phyloP scores from a whole-genome alignment of 345 rosid genomes.

The Excoecaria cochinchinensis region DNA sequence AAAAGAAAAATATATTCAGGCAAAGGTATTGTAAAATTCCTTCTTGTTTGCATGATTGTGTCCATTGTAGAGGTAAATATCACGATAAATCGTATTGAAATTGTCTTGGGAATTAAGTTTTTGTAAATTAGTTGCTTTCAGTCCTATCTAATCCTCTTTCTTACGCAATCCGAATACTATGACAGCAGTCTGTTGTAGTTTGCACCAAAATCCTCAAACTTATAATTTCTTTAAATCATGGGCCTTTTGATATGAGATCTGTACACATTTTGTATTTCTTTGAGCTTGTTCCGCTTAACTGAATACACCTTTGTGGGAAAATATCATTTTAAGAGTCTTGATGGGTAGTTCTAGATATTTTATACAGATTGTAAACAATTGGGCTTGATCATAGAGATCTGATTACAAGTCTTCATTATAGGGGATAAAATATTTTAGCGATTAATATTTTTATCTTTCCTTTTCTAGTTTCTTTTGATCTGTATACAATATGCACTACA shows the following conservation, averaged over 20 bases:
- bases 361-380: no score
- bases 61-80: background rate
- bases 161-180: background rate
- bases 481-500: no score
- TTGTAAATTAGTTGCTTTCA: background rate
- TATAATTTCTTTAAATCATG: background rate
- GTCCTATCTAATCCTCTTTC: background rate
- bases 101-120: background rate
- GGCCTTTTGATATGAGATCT: background rate
- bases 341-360: no score
- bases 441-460: no score
- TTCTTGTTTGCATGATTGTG: background rate
- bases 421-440: no score
- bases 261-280: background rate
- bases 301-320: background rate
- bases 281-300: background rate
- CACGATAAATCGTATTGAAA: background rate
- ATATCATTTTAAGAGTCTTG: no score
- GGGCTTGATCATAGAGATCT: no score
- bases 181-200: background rate
- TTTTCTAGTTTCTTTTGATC: no score
- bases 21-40: constrained; percentile 51
- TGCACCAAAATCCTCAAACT: background rate
- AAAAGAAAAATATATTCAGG: constrained; percentile 74
- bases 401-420: no score